phyloP scores from a whole-genome alignment of 192 early-diverging fungal genomes.

The Cladochytrium replicatum region DNA sequence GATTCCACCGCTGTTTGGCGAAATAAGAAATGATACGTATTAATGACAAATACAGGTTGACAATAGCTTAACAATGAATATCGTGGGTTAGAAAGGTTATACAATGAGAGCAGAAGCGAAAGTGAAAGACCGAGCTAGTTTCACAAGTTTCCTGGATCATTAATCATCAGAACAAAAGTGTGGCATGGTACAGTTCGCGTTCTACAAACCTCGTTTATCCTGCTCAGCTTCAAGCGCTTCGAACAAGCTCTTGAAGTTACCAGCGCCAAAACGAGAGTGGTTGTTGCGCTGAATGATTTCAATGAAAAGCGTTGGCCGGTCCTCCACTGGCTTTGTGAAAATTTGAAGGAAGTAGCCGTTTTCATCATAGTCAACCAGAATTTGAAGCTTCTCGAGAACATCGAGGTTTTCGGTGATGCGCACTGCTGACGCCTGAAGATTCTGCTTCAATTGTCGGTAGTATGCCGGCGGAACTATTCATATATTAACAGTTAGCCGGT shows the following conservation, averaged over 20 bases:
- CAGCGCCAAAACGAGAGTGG: constrained; percentile 84
- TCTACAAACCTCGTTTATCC: constrained; percentile 80
- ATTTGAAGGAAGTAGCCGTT: constrained; percentile 93
- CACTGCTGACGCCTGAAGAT: constrained; percentile 57
- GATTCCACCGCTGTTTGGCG: no score
- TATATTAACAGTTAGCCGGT: background rate
- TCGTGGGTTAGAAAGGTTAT: no score
- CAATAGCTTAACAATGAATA: no score
- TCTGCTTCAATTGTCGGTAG: constrained; percentile 73
- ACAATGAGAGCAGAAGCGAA: no score
- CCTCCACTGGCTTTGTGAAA: constrained; percentile 79
- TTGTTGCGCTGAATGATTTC: constrained; percentile 95
- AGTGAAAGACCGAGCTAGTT: no score
- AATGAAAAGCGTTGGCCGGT: constrained; percentile 92
- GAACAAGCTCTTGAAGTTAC: constrained; percentile 97
- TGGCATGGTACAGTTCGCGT: no score
- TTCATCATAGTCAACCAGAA: constrained; percentile 95
- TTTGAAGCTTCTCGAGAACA: constrained; percentile 70
- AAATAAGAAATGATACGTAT: no score
- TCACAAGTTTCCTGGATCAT: no score
- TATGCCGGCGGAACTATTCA: constrained; percentile 61
- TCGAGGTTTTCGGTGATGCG: constrained; percentile 77
- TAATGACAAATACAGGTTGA: no score
- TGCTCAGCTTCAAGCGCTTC: constrained; percentile 94
- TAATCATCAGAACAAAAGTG: no score